A percentile compares a stretch with the other conserved stretches of the same genome.
Evolutionary conservation across 176 grass and related monocot species (phyloP).

Genomic region (Phyllostachys edulis): DNA sequence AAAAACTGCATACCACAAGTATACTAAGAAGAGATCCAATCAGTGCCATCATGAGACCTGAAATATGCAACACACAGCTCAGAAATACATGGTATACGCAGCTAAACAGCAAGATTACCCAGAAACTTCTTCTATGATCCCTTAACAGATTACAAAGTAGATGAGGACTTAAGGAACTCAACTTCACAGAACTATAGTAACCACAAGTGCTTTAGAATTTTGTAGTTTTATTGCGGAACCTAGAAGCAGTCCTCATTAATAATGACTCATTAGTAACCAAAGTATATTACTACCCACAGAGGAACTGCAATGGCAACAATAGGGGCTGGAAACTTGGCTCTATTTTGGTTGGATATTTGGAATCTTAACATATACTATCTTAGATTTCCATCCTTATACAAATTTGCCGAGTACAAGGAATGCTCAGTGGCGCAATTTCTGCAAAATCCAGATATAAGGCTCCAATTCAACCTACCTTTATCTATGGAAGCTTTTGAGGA

Average conservation of each 20-base stretch:
- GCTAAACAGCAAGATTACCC: background rate
- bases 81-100: conserved; percentile 15
- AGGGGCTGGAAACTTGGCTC: too few species aligned
- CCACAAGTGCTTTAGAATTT: background rate
- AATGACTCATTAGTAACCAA: too few species aligned
- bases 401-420: too few species aligned
- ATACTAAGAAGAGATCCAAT: conserved; percentile 91
- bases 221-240: background rate
- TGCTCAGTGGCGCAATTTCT: too few species aligned
- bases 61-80: conserved; percentile 31
- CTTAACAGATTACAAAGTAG: background rate
- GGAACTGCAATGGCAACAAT: too few species aligned
- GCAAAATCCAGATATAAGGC: too few species aligned
- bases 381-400: too few species aligned
- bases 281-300: too few species aligned
- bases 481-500: too few species aligned
- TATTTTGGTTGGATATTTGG: too few species aligned
- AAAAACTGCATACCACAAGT: conserved; percentile 73
- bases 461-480: too few species aligned
- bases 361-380: too few species aligned
- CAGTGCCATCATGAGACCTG: conserved; percentile 93
- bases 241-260: background rate
- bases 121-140: background rate
- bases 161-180: background rate
- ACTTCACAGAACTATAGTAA: background rate